Evolutionary conservation across 768 basidiomycete species (phyloP).

Genomic region (Mrakia hoshinonis): DNA sequence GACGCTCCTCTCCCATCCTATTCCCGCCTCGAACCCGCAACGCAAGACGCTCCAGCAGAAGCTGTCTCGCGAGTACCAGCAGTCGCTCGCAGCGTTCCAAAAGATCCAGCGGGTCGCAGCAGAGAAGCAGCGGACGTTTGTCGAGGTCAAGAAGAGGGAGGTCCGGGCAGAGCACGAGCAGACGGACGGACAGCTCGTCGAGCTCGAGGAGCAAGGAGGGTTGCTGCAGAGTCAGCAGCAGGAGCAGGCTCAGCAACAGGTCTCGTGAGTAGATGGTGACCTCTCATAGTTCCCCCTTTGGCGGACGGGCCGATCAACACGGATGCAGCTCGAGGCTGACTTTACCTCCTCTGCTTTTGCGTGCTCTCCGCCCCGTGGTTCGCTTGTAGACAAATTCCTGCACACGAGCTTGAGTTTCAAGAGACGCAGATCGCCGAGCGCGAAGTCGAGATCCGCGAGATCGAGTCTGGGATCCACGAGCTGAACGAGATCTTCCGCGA

Average conservation of each 20-base stretch:
- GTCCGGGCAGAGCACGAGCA: neutral
- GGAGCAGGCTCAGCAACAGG: constrained; percentile 37
- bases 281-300: too few species aligned
- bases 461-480: constrained; percentile 94
- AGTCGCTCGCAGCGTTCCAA: constrained; percentile 85
- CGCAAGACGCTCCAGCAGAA: constrained; percentile 60
- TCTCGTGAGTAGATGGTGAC: neutral
- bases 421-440: constrained; percentile 91
- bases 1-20: constrained; percentile 57
- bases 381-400: constrained; percentile 32
- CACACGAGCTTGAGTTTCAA: constrained; percentile 78
- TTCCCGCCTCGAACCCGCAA: constrained; percentile 1
- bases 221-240: constrained; percentile 33
- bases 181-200: constrained; percentile 7
- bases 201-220: constrained; percentile 20
- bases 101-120: constrained; percentile 81
- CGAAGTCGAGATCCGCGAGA: constrained; percentile 88
- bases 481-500: constrained; percentile 93
- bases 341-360: neutral
- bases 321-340: constrained; percentile 1
- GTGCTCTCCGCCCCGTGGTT: too few species aligned
- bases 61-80: constrained; percentile 83
- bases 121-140: constrained; percentile 78
- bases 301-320: neutral
- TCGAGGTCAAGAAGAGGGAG: constrained; percentile 62